Evolutionary conservation across 139 green algal species (phyloP), one percentile per base, ranked within the genome.

Genomic region (Chlamydomonas incerta): DNA sequence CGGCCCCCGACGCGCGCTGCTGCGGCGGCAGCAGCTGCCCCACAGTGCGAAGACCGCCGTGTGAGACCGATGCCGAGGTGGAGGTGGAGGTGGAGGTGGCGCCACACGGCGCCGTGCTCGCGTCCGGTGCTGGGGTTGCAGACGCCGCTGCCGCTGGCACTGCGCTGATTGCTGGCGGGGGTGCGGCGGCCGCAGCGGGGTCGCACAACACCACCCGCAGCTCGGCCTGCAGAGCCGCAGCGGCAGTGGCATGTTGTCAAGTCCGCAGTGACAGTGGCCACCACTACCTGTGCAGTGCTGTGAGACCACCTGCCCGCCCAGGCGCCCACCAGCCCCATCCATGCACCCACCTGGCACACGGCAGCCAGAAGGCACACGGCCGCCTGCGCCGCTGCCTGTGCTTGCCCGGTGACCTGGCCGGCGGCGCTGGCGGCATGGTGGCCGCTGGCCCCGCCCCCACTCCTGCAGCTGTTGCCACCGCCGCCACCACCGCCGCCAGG

Each of bases 261-360:
- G 57, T 26, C 24, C 26, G 57, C 17, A 8, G 15, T 29, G 57
- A 3, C 11, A 14, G 57, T 21, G 15, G 28, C 26, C 28, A 35
- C 35, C 26, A 5, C 62, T 28, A 8, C 57, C 24, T 29, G 15
- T 18, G 17, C 57, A 65, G 17, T 18, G 57, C 17, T 65, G 50
- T 10, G 50, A 57, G 11, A 57, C 50, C 57, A 29, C 15, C 57
- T 65, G 17, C 15, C 20, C 15, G 15, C 57, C 15, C 57, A 14
- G 4, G 20, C 3, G 57, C 11, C 57, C 57, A 14, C 15, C 57
- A 65, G 17, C 57, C 57, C 15, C 57, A 65, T 14, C 15, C 15
- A 14, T 8, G 4, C 11, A 60, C 65, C 65, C 13, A 83, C 77
- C 77, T 83, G 77, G 46, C 77, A 72, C 3, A 83, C 65, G 8